phyloP scores from a whole-genome alignment of 202 grass and related monocot genomes.

The Eragrostis tef region DNA sequence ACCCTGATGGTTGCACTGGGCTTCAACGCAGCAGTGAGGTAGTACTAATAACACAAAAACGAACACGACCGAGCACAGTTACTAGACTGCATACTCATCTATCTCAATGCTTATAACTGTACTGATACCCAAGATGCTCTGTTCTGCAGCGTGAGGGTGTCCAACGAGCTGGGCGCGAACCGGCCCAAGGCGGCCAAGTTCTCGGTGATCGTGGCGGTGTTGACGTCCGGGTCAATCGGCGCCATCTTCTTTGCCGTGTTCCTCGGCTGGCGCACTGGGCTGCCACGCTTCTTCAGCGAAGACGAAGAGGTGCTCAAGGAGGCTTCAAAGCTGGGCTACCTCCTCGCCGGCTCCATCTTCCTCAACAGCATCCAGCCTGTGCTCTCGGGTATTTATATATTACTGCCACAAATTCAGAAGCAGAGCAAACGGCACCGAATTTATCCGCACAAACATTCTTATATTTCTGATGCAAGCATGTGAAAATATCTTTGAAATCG shows the following conservation, averaged over 20 bases:
- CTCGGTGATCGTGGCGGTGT: slow-evolving; percentile 64
- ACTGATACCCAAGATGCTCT: not conserved
- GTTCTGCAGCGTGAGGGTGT: slow-evolving; percentile 74
- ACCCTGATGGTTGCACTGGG: slow-evolving; percentile 73
- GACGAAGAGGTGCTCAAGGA: slow-evolving; percentile 61
- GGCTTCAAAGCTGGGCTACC: slow-evolving; percentile 66
- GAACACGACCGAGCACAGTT: not conserved
- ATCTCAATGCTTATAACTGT: too few relatives aligned
- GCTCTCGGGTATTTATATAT: slow-evolving; percentile 62
- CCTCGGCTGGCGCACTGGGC: slow-evolving; percentile 56
- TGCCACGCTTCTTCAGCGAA: slow-evolving; percentile 79
- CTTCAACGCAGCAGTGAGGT: slow-evolving; percentile 85
- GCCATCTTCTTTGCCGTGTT: slow-evolving; percentile 63
- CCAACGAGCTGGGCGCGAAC: slow-evolving; percentile 93
- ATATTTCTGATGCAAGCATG: not conserved
- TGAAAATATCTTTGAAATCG: not conserved
- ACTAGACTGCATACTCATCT: not conserved
- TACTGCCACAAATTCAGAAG: not conserved
- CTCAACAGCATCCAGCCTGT: slow-evolving; percentile 95
- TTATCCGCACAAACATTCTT: not conserved
- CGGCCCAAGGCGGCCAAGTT: slow-evolving; percentile 73
- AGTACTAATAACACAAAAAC: not conserved
- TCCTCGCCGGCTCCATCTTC: slow-evolving; percentile 77
- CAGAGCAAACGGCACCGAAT: not conserved
- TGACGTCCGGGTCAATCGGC: slow-evolving; percentile 67